These are phyloP conservation scores for Candida khao-thaluensis DNA, from an alignment of 805 yeast species.

Conservation along the genomic window DNA sequence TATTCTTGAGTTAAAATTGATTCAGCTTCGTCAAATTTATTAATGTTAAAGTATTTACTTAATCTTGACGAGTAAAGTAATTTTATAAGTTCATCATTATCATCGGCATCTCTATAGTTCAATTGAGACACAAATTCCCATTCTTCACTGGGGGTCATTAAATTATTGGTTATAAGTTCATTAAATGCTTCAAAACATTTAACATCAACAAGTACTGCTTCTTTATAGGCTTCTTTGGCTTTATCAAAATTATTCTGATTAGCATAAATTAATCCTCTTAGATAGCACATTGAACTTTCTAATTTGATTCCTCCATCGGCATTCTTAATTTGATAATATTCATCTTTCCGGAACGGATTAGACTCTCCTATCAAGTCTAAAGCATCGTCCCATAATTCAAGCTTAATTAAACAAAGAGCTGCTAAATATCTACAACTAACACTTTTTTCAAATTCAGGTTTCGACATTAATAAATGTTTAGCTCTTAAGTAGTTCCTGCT, in stretches of 20 bases:
- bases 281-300: constrained; percentile 82
- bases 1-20: constrained; percentile 67
- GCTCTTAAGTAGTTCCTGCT: constrained; percentile 80
- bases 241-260: constrained; percentile 79
- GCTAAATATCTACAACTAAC: constrained; percentile 80
- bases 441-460: constrained; percentile 52
- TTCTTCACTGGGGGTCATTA: constrained; percentile 81
- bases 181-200: constrained; percentile 92
- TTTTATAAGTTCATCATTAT: constrained; percentile 77
- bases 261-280: constrained; percentile 81
- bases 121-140: constrained; percentile 71
- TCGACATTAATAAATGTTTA: constrained; percentile 60
- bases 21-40: constrained; percentile 63
- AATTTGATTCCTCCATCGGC: constrained; percentile 83
- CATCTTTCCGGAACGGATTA: constrained; percentile 62
- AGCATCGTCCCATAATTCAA: constrained; percentile 86
- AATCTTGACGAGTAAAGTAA: constrained; percentile 73
- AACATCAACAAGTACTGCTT: constrained; percentile 83
- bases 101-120: constrained; percentile 71
- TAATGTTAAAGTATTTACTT: constrained; percentile 66
- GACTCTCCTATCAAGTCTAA: constrained; percentile 79
- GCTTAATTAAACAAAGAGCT: constrained; percentile 67
- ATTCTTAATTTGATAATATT: constrained; percentile 41
- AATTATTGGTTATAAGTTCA: constrained; percentile 67
- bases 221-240: constrained; percentile 84